A percentile compares a stretch with the other conserved stretches of the same genome.
Conservation (phyloP, 2,329 filamentous ascomycete genomes). For the Claviceps sorghi region DNA sequence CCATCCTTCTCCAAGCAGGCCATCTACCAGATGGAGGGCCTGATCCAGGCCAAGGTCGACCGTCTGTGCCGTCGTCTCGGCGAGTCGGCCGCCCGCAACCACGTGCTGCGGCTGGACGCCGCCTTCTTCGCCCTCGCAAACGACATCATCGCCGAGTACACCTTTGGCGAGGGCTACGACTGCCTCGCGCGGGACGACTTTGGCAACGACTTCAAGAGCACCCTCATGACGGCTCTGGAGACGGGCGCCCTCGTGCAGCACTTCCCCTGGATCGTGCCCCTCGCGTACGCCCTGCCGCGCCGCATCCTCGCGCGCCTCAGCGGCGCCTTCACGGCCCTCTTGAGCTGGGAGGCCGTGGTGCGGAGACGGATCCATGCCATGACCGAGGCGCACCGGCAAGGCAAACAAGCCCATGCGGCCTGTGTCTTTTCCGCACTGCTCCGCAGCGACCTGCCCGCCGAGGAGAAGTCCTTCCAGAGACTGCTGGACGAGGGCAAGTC, state of each 20-base stretch:
- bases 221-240: background rate
- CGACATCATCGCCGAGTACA: conserved; percentile 3
- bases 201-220: background rate
- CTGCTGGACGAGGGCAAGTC: conserved; percentile 19
- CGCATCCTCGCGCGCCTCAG: background rate
- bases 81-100: background rate
- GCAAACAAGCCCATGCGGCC: background rate
- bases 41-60: conserved; percentile 1
- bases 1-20: conserved; percentile 10
- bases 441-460: conserved; percentile 13
- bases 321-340: background rate
- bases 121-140: background rate
- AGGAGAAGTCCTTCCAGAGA: conserved; percentile 19
- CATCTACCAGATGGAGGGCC: background rate
- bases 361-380: background rate
- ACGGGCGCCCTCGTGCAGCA: background rate
- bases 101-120: background rate
- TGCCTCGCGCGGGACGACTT: background rate
- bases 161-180: background rate
- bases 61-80: background rate
- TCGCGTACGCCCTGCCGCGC: background rate
- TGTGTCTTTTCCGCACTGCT: background rate
- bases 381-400: background rate
- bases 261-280: background rate
- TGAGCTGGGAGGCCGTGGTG: background rate